phyloP scores from a whole-genome alignment of 2,329 filamentous ascomycete species.

The Colletotrichum gloeosporioides region DNA sequence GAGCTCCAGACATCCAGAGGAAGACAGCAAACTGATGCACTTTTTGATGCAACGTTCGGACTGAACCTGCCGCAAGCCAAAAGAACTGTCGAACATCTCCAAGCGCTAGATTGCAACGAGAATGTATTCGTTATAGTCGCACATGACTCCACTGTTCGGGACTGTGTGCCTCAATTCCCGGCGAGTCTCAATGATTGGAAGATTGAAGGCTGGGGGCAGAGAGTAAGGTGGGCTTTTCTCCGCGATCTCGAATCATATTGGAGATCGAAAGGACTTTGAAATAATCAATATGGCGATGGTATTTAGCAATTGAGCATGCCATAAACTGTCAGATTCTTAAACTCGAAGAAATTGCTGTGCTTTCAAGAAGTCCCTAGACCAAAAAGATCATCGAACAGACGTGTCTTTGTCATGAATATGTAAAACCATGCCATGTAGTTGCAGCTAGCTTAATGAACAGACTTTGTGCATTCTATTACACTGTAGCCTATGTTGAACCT shows the following conservation, averaged over 20 bases:
- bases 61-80: conserved; percentile 25
- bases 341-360: neutral
- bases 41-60: conserved; percentile 29
- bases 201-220: conserved; percentile 25
- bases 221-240: conserved; percentile 25
- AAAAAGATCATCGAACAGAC: neutral
- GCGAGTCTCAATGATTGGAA: conserved; percentile 28
- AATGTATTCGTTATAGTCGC: conserved; percentile 29
- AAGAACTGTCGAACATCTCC: conserved; percentile 21
- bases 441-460: neutral
- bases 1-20: conserved; percentile 26
- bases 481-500: neutral
- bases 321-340: neutral
- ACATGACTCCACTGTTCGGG: conserved; percentile 26
- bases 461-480: neutral
- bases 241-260: conserved; percentile 22
- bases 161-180: conserved; percentile 27
- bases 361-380: neutral
- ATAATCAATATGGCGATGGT: neutral
- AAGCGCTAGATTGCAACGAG: conserved; percentile 26
- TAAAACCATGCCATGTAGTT: neutral
- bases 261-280: neutral
- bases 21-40: conserved; percentile 24
- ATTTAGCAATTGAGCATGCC: neutral
- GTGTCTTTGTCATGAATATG: neutral